phyloP scores from a whole-genome alignment of 352 stramenopile genomes.

The Aphanomyces invadans region DNA sequence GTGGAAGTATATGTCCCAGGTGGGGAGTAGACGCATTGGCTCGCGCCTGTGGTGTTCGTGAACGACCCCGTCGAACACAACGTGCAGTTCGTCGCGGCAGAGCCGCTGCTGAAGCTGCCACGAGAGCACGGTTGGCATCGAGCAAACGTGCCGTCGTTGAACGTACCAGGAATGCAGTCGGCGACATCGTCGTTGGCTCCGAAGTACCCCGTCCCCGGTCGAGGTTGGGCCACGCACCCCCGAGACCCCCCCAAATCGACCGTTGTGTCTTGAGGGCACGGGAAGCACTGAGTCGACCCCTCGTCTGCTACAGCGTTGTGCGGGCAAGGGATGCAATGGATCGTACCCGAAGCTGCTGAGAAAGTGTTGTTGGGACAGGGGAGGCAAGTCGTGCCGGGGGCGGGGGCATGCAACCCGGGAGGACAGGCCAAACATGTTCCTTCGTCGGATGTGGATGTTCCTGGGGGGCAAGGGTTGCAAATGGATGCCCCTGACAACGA shows the following conservation, averaged over 20 bases:
- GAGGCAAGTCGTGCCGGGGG: neutral
- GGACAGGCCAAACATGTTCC: neutral
- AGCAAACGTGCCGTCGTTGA: slow-evolving; percentile 22
- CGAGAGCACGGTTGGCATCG: slow-evolving; percentile 2
- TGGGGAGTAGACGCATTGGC: neutral
- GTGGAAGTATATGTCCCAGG: neutral
- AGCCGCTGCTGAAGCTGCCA: neutral
- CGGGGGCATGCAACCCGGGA: neutral
- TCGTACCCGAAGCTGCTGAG: neutral
- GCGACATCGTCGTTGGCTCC: neutral
- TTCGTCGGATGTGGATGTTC: neutral
- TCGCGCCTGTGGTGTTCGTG: neutral
- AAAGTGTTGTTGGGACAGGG: neutral
- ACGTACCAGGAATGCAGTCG: neutral
- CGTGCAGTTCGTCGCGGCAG: neutral
- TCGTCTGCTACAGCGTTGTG: neutral
- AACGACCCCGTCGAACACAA: slow-evolving; percentile 1
- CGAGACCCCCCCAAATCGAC: neutral
- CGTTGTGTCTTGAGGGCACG: neutral
- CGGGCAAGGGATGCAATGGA: neutral
- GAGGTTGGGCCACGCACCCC: neutral
- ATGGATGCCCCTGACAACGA: neutral
- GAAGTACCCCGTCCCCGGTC: neutral
- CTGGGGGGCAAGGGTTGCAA: neutral
- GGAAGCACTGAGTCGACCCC: neutral